Percentiles rank a stretch among this genome's conserved stretches.
These are phyloP conservation scores for Glycyrrhiza uralensis DNA, from an alignment of 306 rosid genomes.

Conservation along the genomic window DNA sequence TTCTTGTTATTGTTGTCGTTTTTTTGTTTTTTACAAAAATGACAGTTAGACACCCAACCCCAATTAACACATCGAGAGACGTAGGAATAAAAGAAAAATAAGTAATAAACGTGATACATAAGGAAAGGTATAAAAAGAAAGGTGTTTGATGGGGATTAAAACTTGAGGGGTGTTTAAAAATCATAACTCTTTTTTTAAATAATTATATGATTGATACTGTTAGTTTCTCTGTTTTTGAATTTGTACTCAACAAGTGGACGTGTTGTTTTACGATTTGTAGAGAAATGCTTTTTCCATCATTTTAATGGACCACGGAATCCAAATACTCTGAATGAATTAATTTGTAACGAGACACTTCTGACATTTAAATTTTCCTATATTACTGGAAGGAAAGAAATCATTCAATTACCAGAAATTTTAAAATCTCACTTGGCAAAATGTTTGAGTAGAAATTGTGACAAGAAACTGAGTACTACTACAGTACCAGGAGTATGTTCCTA, in stretches of 20 bases:
- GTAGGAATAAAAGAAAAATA: no score
- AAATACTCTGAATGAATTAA: neutral
- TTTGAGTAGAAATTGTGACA: neutral
- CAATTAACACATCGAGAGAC: no score
- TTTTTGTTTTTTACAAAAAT: no score
- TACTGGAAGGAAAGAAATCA: neutral
- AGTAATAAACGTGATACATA: no score
- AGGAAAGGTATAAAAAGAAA: no score
- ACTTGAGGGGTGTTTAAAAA: no score
- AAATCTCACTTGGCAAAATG: neutral
- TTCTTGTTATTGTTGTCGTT: neutral
- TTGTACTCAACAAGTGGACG: neutral
- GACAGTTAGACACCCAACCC: no score
- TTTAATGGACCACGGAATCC: neutral
- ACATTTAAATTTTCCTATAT: neutral
- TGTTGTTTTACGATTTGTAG: slow-evolving; percentile 10
- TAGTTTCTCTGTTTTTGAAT: neutral
- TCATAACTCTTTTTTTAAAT: no score
- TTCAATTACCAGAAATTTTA: neutral
- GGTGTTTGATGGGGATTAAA: no score
- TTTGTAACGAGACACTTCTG: neutral
- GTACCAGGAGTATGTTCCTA: neutral
- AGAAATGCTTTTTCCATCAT: neutral
- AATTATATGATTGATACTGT: neutral
- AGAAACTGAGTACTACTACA: neutral